phyloP scores from a whole-genome alignment of 1,284 basidiomycete genomes.

The Ceraceosorus guamensis region DNA sequence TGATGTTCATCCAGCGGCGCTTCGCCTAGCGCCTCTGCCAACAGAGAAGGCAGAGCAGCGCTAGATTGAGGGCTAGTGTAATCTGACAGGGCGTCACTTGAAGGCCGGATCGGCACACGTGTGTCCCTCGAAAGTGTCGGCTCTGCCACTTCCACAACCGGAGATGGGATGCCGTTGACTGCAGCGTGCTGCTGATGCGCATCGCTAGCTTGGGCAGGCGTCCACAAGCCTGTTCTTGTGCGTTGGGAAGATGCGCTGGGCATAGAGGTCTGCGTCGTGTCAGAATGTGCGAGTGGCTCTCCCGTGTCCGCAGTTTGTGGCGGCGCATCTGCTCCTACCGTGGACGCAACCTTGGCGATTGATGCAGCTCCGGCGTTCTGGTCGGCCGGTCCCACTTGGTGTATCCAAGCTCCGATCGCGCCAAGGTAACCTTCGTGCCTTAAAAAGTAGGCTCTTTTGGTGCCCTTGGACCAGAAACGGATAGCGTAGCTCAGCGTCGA shows the following conservation, averaged over 20 bases:
- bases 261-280: no score
- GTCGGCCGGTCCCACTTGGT: constrained; percentile 20
- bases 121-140: background rate
- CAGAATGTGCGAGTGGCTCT: no score
- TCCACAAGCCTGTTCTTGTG: no score
- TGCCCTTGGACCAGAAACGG: constrained; percentile 98
- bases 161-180: background rate
- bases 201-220: no score
- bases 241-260: no score
- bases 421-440: constrained; percentile 96
- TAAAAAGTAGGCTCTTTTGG: constrained; percentile 87
- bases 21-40: constrained; percentile 21
- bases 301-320: no score
- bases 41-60: constrained; percentile 7
- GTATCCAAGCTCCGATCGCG: constrained; percentile 52
- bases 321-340: no score
- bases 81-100: no score
- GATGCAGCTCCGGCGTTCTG: background rate
- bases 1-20: constrained; percentile 1
- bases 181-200: no score
- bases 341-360: background rate
- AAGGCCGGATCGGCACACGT: no score
- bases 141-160: background rate
- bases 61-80: no score
- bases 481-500: constrained; percentile 97